Conservation (phyloP, 495 filamentous ascomycete species). For the Wilcoxina mikolae region DNA sequence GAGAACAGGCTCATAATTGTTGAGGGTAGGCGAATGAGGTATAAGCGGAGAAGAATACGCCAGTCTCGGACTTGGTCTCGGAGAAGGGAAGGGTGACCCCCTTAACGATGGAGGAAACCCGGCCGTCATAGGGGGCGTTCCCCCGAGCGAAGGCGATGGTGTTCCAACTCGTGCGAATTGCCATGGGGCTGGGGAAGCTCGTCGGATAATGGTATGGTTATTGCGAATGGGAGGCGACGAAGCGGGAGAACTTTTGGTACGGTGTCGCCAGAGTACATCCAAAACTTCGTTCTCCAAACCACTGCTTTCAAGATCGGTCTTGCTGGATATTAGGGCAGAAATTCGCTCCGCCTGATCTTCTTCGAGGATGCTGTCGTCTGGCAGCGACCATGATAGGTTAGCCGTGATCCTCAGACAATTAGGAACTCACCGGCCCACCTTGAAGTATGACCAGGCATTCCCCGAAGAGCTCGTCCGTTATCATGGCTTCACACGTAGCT, state of each 20-base stretch:
- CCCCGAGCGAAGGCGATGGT: slow-evolving; percentile 59
- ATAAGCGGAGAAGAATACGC: slow-evolving; percentile 82
- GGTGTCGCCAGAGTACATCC: slow-evolving; percentile 82
- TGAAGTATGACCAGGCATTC: slow-evolving; percentile 77
- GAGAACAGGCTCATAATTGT: slow-evolving; percentile 68
- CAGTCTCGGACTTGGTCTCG: slow-evolving; percentile 81
- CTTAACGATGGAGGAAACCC: slow-evolving; percentile 70
- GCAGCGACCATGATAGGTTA: slow-evolving; percentile 20
- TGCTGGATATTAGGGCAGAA: slow-evolving; percentile 67
- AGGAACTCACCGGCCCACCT: slow-evolving; percentile 27
- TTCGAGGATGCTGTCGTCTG: slow-evolving; percentile 63
- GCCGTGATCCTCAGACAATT: slow-evolving; percentile 20
- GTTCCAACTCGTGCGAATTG: slow-evolving; percentile 64
- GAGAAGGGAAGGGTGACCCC: slow-evolving; percentile 78
- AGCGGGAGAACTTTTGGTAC: slow-evolving; percentile 58
- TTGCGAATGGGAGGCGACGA: slow-evolving; percentile 62
- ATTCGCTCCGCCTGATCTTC: slow-evolving; percentile 92
- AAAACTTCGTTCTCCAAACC: slow-evolving; percentile 79
- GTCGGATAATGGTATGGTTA: slow-evolving; percentile 76
- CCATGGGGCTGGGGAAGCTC: slow-evolving; percentile 88
- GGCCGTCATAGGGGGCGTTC: slow-evolving; percentile 62
- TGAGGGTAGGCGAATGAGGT: slow-evolving; percentile 83
- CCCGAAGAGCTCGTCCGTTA: slow-evolving; percentile 83
- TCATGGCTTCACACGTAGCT: slow-evolving; percentile 40
- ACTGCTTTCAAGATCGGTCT: slow-evolving; percentile 60